Evolutionary conservation across 768 basidiomycete species (phyloP).

Genomic region (Mycena amicta): DNA sequence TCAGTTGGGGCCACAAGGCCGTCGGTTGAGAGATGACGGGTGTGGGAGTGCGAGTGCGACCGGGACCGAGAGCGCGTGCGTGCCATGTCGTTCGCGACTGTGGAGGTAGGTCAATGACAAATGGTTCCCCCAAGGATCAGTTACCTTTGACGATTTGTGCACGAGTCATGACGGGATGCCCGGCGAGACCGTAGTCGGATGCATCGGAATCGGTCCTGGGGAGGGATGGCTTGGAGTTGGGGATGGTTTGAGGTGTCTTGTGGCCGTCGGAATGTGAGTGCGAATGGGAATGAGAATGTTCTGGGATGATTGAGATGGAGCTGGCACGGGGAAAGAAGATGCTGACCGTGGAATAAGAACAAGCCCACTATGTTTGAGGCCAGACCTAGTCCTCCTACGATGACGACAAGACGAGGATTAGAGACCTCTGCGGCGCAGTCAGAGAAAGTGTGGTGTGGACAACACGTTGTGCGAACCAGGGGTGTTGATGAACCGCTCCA

Average conservation of each 20-base stretch:
- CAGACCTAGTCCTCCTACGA: constrained; percentile 88
- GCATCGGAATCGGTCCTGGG: constrained; percentile 1
- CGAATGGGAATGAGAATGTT: constrained; percentile 63
- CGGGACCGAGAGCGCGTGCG: constrained; percentile 53
- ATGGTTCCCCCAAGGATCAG: constrained; percentile 55
- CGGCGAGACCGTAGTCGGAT: constrained; percentile 5
- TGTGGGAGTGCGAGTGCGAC: constrained; percentile 16
- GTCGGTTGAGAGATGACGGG: constrained; percentile 30
- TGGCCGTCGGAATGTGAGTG: constrained; percentile 41
- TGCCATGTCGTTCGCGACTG: constrained; percentile 82
- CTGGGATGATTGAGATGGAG: constrained; percentile 52
- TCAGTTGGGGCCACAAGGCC: constrained; percentile 33
- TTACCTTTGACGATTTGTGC: constrained; percentile 32
- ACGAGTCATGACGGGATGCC: constrained; percentile 18
- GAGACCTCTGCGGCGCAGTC: constrained; percentile 66
- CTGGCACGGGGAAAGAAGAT: neutral
- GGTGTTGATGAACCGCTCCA: constrained; percentile 85
- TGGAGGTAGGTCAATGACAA: constrained; percentile 67
- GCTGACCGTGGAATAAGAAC: constrained; percentile 90
- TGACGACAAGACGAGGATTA: constrained; percentile 83
- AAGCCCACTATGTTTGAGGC: constrained; percentile 91
- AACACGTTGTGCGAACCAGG: constrained; percentile 55
- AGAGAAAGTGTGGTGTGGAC: constrained; percentile 11
- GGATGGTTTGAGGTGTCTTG: constrained; percentile 41
- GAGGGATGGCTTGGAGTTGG: constrained; percentile 31